Percentiles rank a stretch among this genome's conserved stretches.
Conservation (phyloP, 1,139 yeast species). For the Candida glucosophila region DNA sequence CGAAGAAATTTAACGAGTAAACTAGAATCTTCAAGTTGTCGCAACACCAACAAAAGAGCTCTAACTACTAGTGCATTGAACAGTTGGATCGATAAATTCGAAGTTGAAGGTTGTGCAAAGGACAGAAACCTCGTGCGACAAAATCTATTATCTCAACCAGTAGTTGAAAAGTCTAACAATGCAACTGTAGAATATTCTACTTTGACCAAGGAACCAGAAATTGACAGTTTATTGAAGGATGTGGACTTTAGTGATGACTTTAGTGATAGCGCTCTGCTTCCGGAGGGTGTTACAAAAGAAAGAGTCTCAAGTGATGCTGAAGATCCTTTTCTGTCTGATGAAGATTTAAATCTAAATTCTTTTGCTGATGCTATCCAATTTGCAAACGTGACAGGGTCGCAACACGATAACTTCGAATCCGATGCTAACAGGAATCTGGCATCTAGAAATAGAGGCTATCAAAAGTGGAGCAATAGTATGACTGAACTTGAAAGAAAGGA, state of each 20-base stretch:
- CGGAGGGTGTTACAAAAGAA: slow-evolving; percentile 1
- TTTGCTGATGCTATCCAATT: slow-evolving; percentile 8
- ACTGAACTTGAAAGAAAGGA: no score
- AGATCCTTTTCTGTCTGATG: slow-evolving; percentile 26
- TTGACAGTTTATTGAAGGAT: slow-evolving; percentile 3
- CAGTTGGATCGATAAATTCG: slow-evolving; percentile 27
- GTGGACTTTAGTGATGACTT: slow-evolving; percentile 13
- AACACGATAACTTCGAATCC: no score
- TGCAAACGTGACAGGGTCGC: no score
- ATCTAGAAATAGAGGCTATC: no score
- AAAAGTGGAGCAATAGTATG: no score
- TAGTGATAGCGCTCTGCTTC: slow-evolving; percentile 7
- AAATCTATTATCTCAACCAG: no score
- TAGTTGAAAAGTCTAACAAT: neutral
- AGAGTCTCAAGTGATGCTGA: slow-evolving; percentile 9
- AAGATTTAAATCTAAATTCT: slow-evolving; percentile 4
- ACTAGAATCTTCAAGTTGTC: no score
- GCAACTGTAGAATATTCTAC: neutral
- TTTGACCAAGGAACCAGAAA: neutral
- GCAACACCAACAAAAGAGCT: neutral
- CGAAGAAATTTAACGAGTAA: neutral
- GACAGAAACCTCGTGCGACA: no score
- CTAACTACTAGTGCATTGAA: slow-evolving; percentile 11
- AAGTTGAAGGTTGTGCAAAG: slow-evolving; percentile 1
- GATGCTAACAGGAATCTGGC: no score